Evolutionary conservation across 2,329 filamentous ascomycete species (phyloP).

Genomic region (Verticillium albo-atrum): DNA sequence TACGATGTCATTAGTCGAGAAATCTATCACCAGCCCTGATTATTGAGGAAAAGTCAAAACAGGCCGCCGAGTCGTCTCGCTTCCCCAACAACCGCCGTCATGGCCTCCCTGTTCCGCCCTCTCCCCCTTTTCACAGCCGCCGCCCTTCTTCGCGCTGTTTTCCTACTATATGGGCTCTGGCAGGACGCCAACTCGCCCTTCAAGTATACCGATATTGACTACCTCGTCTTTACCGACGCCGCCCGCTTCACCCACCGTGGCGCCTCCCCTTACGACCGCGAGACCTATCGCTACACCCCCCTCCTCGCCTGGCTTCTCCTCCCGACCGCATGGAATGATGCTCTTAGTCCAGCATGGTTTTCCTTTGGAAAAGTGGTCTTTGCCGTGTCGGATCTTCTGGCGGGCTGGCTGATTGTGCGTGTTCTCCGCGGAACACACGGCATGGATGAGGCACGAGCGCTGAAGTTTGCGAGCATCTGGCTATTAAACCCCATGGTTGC

Average conservation of each 20-base stretch:
- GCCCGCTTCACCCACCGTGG: slow-evolving; percentile 68
- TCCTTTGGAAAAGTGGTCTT: slow-evolving; percentile 87
- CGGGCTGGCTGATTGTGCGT: slow-evolving; percentile 69
- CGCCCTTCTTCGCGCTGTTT: slow-evolving; percentile 61
- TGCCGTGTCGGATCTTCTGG: slow-evolving; percentile 74
- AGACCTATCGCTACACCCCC: slow-evolving; percentile 96
- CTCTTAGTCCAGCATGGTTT: slow-evolving; percentile 52
- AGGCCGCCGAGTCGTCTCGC: background rate
- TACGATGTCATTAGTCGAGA: background rate
- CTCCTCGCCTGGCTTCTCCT: slow-evolving; percentile 86
- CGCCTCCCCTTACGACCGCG: slow-evolving; percentile 75
- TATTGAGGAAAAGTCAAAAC: background rate
- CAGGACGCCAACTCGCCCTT: slow-evolving; percentile 89
- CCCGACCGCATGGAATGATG: slow-evolving; percentile 61
- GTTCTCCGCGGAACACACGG: slow-evolving; percentile 33
- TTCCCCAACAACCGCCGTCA: background rate
- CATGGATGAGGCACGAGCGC: slow-evolving; percentile 50
- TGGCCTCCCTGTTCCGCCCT: slow-evolving; percentile 19
- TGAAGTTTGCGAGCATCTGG: slow-evolving; percentile 84
- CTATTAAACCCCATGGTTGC: slow-evolving; percentile 97
- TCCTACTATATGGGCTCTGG: slow-evolving; percentile 85
- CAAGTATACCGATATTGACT: slow-evolving; percentile 99
- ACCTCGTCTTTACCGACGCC: slow-evolving; percentile 96
- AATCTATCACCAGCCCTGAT: background rate
- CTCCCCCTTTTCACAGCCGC: slow-evolving; percentile 51